Evolutionary conservation across 202 grass and related monocot species (phyloP).

Genomic region (Digitaria exilis): DNA sequence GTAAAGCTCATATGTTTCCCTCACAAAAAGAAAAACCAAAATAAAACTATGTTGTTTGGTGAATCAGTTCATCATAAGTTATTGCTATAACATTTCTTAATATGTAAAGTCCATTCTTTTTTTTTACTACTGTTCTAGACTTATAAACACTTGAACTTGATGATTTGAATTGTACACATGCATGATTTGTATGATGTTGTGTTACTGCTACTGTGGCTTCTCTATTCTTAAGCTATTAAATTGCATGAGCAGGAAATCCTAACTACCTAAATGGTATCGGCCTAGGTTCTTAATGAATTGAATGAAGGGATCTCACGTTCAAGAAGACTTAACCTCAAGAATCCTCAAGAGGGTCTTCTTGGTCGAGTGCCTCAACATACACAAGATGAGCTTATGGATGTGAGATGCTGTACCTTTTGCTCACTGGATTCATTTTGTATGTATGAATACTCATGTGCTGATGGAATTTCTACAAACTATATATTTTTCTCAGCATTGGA

Average conservation of each 20-base stretch:
- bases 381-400: conserved; percentile 91
- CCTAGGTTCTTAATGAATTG: conserved; percentile 96
- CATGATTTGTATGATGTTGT: conserved; percentile 34
- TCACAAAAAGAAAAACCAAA: neutral
- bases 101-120: conserved; percentile 20
- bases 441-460: conserved; percentile 8
- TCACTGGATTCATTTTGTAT: conserved; percentile 24
- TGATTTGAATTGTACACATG: conserved; percentile 68
- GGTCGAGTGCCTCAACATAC: conserved; percentile 71
- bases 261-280: conserved; percentile 95
- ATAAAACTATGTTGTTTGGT: neutral
- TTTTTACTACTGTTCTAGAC: neutral
- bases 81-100: conserved; percentile 34
- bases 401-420: conserved; percentile 51
- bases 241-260: conserved; percentile 90
- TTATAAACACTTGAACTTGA: neutral
- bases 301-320: conserved; percentile 88
- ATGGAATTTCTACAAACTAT: conserved; percentile 27
- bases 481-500: conserved; percentile 79
- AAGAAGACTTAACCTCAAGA: conserved; percentile 90
- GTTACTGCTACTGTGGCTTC: conserved; percentile 38
- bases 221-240: conserved; percentile 64
- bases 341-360: conserved; percentile 87
- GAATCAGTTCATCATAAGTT: neutral
- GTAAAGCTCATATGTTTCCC: neutral